Conservation (phyloP, 1,139 yeast genomes). For the Protomyces inouyei region DNA sequence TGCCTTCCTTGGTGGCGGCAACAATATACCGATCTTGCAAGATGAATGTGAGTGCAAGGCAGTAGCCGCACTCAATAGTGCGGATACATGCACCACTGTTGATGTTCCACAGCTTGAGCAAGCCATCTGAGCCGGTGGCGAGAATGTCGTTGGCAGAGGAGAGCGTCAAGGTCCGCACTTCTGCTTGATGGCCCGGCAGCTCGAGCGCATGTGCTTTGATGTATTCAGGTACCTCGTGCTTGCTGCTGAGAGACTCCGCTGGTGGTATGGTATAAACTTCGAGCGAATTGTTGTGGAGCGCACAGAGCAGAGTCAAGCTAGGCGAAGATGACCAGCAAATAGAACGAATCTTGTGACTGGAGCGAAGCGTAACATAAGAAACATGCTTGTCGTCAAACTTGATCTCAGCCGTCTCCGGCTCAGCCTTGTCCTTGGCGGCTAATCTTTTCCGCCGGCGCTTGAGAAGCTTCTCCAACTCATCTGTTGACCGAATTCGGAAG, state of each 20-base stretch:
- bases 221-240: slow-evolving; percentile 49
- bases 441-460: slow-evolving; percentile 68
- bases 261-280: slow-evolving; percentile 59
- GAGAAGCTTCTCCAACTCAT: slow-evolving; percentile 74
- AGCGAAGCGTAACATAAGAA: slow-evolving; percentile 38
- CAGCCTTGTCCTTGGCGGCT: slow-evolving; percentile 57
- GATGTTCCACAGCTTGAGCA: slow-evolving; percentile 81
- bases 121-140: slow-evolving; percentile 88
- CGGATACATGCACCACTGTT: slow-evolving; percentile 70
- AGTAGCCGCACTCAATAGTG: slow-evolving; percentile 85
- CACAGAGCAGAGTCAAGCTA: slow-evolving; percentile 55
- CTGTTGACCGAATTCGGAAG: slow-evolving; percentile 69
- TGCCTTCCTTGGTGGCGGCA: slow-evolving; percentile 87
- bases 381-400: slow-evolving; percentile 36
- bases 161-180: slow-evolving; percentile 75
- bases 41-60: slow-evolving; percentile 70
- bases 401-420: slow-evolving; percentile 47
- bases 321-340: slow-evolving; percentile 38
- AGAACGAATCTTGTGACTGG: slow-evolving; percentile 39
- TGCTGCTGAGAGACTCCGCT: slow-evolving; percentile 47
- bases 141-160: slow-evolving; percentile 74
- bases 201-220: slow-evolving; percentile 58
- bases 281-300: slow-evolving; percentile 67
- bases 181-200: slow-evolving; percentile 80
- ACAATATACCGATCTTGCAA: slow-evolving; percentile 72